These are phyloP conservation scores for Tilletia walkeri DNA, from an alignment of 1,284 basidiomycete genomes.

Conservation along the genomic window DNA sequence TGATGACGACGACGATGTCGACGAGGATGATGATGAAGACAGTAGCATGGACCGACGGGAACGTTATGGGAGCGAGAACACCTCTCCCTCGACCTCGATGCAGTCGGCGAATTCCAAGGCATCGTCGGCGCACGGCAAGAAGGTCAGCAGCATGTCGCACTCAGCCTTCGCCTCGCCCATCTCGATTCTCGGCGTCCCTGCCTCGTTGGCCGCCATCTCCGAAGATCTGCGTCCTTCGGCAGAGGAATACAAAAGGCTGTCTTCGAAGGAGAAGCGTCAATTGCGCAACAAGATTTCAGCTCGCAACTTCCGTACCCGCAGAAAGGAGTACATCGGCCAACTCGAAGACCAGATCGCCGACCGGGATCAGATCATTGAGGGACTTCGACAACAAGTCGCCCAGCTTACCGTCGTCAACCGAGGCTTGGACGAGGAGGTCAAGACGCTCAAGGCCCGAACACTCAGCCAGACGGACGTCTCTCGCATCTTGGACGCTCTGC, in stretches of 20 bases:
- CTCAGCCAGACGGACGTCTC: slow-evolving; percentile 41
- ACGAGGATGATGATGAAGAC: not conserved
- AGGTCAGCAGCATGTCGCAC: not conserved
- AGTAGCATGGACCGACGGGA: not conserved
- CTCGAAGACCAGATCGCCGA: slow-evolving; percentile 91
- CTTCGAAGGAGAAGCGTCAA: slow-evolving; percentile 92
- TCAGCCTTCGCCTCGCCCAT: not conserved
- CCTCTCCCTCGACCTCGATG: not conserved
- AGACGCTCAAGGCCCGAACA: slow-evolving; percentile 66
- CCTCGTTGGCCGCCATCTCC: slow-evolving; percentile 16
- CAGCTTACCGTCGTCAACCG: slow-evolving; percentile 76
- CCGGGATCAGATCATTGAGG: slow-evolving; percentile 82
- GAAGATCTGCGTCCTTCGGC: slow-evolving; percentile 66
- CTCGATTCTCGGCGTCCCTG: slow-evolving; percentile 1
- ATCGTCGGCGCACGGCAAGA: not conserved
- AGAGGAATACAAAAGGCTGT: slow-evolving; percentile 93
- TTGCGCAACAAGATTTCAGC: slow-evolving; percentile 95
- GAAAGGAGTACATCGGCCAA: slow-evolving; percentile 92
- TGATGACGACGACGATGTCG: slow-evolving; percentile 24
- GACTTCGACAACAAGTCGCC: slow-evolving; percentile 80
- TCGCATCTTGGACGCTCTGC: slow-evolving; percentile 67
- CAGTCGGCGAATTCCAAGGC: not conserved
- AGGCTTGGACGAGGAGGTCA: slow-evolving; percentile 63
- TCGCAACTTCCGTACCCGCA: slow-evolving; percentile 84
- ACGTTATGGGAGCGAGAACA: not conserved